Evolutionary conservation across 352 stramenopile species (phyloP).

Genomic region (Globisporangium orthogonon): DNA sequence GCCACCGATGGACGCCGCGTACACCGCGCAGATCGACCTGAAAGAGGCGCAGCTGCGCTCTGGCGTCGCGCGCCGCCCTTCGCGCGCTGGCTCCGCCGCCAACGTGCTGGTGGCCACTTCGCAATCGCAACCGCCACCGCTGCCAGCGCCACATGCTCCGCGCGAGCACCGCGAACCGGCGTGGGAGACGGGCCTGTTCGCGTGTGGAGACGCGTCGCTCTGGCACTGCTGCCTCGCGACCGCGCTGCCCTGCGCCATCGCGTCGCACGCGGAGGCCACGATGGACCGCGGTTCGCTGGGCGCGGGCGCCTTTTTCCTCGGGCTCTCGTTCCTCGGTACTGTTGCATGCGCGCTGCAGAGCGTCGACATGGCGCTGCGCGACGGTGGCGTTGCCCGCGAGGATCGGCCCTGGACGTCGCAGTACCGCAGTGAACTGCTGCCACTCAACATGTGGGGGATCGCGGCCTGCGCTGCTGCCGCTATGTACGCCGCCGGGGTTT

Average conservation of each 20-base stretch:
- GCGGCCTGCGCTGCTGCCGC: background rate
- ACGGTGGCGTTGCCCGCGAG: background rate
- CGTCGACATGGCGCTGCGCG: background rate
- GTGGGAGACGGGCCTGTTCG: slow-evolving; percentile 11
- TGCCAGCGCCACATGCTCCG: background rate
- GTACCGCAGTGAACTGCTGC: slow-evolving; percentile 4
- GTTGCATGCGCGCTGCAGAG: slow-evolving; percentile 9
- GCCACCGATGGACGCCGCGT: background rate
- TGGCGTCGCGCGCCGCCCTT: slow-evolving; percentile 1
- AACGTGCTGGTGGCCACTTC: background rate
- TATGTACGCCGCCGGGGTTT: slow-evolving; percentile 8
- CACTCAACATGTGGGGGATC: slow-evolving; percentile 8
- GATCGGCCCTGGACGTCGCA: slow-evolving; percentile 1
- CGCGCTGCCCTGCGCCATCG: slow-evolving; percentile 10
- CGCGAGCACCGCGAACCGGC: background rate
- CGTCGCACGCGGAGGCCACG: slow-evolving; percentile 10
- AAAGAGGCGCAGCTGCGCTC: slow-evolving; percentile 7
- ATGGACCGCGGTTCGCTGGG: slow-evolving; percentile 8
- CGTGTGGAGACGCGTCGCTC: slow-evolving; percentile 7
- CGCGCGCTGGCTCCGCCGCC: background rate
- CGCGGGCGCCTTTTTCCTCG: slow-evolving; percentile 6
- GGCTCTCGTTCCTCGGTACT: slow-evolving; percentile 6
- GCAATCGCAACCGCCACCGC: background rate
- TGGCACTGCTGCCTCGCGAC: slow-evolving; percentile 10
- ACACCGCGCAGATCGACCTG: slow-evolving; percentile 11